Evolutionary conservation across 2,329 filamentous ascomycete genomes (phyloP).

Genomic region (Fusarium clavum): DNA sequence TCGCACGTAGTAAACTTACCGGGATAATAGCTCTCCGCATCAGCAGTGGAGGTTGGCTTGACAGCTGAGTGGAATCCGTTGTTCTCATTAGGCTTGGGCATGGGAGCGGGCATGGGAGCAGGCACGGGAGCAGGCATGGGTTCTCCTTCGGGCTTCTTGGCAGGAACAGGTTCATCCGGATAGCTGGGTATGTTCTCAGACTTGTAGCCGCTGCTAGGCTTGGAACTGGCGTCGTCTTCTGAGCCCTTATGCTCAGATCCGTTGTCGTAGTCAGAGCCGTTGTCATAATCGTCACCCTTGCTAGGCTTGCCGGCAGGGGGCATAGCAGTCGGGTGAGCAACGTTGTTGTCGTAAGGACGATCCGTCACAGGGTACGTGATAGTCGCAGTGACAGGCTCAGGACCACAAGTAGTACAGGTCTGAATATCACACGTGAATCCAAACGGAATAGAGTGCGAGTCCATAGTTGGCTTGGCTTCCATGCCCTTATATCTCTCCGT

Average conservation of each 20-base stretch:
- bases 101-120: neutral
- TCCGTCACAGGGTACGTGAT: constrained; percentile 29
- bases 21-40: neutral
- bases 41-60: neutral
- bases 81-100: neutral
- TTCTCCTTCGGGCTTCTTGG: neutral
- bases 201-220: neutral
- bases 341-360: constrained; percentile 54
- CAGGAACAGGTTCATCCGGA: neutral
- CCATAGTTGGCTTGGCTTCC: constrained; percentile 15
- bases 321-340: constrained; percentile 1
- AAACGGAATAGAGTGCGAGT: constrained; percentile 15
- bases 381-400: constrained; percentile 26
- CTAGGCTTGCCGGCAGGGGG: neutral
- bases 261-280: neutral
- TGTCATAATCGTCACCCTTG: neutral
- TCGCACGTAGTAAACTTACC: neutral
- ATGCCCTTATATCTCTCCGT: constrained; percentile 31
- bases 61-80: constrained; percentile 10
- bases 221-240: neutral
- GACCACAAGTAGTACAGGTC: constrained; percentile 26
- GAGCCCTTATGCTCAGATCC: too few species aligned
- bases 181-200: neutral
- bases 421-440: constrained; percentile 34
- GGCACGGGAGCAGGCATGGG: neutral